These are phyloP conservation scores for Pseudogymnoascus sp. DNA, from an alignment of 2,329 filamentous ascomycete genomes.

Conservation along the genomic window DNA sequence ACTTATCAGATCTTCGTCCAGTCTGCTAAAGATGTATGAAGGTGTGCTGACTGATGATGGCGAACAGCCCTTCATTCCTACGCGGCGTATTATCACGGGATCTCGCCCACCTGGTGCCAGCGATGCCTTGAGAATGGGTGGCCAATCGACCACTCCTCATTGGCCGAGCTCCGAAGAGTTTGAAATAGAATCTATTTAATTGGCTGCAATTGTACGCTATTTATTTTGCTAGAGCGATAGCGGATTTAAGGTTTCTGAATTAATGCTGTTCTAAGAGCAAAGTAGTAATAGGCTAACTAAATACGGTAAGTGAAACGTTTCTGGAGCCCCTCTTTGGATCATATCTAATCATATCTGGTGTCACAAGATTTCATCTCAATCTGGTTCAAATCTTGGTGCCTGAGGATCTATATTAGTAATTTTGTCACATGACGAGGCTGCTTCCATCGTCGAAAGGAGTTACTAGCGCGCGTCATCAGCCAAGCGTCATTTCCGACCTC, in stretches of 20 bases:
- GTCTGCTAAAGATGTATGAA: background rate
- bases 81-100: background rate
- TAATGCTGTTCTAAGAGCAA: background rate
- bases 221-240: slow-evolving; percentile 2
- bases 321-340: slow-evolving; percentile 3
- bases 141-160: background rate
- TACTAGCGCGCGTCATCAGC: slow-evolving; percentile 7
- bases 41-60: background rate
- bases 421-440: slow-evolving; percentile 7
- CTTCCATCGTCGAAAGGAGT: background rate
- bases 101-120: background rate
- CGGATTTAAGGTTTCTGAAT: slow-evolving; percentile 5
- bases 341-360: slow-evolving; percentile 10
- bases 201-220: background rate
- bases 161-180: background rate
- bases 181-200: slow-evolving; percentile 2
- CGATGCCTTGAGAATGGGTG: background rate
- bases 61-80: background rate
- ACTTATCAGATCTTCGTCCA: slow-evolving; percentile 2
- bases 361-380: slow-evolving; percentile 8
- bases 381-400: background rate
- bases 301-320: slow-evolving; percentile 1
- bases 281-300: background rate
- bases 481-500: slow-evolving; percentile 4
- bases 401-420: background rate